Conservation (phyloP, 164 flowering plant genomes). For the Aristolochia fimbriata region DNA sequence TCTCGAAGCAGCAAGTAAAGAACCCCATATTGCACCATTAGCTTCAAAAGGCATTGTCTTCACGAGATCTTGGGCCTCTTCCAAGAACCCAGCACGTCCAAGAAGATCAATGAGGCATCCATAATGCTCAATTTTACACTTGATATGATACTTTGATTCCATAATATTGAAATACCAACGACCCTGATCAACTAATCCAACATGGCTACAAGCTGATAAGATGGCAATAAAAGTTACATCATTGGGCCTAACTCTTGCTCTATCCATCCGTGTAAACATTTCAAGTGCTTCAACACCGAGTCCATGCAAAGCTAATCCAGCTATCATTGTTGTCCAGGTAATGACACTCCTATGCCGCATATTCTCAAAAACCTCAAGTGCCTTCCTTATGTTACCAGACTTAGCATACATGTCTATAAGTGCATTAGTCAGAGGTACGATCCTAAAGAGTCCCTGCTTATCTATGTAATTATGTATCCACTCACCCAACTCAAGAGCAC, state of each 20-base stretch:
- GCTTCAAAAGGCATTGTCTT: conserved; percentile 54
- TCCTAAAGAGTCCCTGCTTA: conserved; percentile 17
- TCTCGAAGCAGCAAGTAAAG: conserved; percentile 57
- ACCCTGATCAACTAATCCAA: conserved; percentile 47
- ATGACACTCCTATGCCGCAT: conserved; percentile 38
- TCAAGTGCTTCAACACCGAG: conserved; percentile 40
- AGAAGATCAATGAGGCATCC: conserved; percentile 68
- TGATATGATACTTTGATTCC: conserved; percentile 28
- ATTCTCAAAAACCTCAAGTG: conserved; percentile 35
- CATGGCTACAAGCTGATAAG: conserved; percentile 67
- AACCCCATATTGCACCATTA: conserved; percentile 75
- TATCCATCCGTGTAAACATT: conserved; percentile 50
- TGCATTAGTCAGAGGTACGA: conserved; percentile 34
- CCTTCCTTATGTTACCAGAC: conserved; percentile 44
- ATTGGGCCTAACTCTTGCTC: conserved; percentile 35
- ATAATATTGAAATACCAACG: conserved; percentile 30
- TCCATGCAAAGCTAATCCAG: conserved; percentile 57
- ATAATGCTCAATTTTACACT: conserved; percentile 51
- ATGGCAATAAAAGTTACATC: conserved; percentile 49
- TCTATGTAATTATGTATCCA: conserved; percentile 39
- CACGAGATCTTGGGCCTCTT: conserved; percentile 38
- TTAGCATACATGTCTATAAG: conserved; percentile 62
- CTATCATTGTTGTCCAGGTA: conserved; percentile 64
- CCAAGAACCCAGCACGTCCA: conserved; percentile 54
- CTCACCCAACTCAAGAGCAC: conserved; percentile 47